These are phyloP conservation scores for Chlamydomonas applanata DNA, from an alignment of 139 green algal species.

Conservation along the genomic window DNA sequence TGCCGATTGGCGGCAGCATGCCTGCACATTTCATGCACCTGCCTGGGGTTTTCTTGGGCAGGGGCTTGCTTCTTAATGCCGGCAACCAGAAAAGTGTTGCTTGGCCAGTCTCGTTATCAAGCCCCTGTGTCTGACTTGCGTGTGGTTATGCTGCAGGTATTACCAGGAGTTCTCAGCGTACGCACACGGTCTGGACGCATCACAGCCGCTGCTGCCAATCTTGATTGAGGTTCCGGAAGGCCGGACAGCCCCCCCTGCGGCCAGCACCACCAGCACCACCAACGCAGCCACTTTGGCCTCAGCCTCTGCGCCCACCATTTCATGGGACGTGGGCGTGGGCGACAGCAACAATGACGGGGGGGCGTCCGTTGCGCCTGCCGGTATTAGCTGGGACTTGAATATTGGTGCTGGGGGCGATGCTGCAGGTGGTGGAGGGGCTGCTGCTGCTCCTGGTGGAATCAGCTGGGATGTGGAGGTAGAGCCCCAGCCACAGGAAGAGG, in stretches of 20 bases:
- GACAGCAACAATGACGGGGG: background rate
- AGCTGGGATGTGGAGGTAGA: constrained; percentile 29
- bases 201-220: constrained; percentile 23
- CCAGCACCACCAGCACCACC: constrained; percentile 24
- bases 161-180: constrained; percentile 37
- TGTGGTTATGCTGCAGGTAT: constrained; percentile 5
- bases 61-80: too few species aligned
- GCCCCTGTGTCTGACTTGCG: background rate
- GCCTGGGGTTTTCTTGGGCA: too few species aligned
- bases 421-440: background rate
- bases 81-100: too few species aligned
- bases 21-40: too few species aligned
- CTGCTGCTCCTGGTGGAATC: constrained; percentile 8
- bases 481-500: background rate
- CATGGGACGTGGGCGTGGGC: background rate
- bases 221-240: constrained; percentile 38
- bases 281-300: background rate
- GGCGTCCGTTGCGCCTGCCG: constrained; percentile 7
- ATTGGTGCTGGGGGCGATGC: background rate
- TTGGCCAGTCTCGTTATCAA: background rate
- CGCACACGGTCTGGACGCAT: constrained; percentile 3
- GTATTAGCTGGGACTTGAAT: background rate
- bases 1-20: too few species aligned
- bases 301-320: background rate
- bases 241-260: background rate